Percentiles rank a stretch among this genome's conserved stretches.
Evolutionary conservation across 2,329 filamentous ascomycete genomes (phyloP).

Genomic region (Xylariaceae sp.): DNA sequence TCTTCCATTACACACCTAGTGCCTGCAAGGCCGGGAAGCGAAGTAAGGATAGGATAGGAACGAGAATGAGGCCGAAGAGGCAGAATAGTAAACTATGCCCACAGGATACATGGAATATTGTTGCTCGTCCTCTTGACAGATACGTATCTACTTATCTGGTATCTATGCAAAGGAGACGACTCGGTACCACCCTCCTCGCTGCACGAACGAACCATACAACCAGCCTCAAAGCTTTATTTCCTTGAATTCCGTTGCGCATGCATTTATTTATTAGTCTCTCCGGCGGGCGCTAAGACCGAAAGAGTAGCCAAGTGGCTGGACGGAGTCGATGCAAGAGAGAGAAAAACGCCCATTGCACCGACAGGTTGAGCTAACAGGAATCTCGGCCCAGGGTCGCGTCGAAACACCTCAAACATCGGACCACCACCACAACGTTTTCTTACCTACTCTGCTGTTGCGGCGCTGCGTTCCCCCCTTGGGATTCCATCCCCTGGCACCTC

Average conservation of each 20-base stretch:
- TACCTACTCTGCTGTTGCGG: conserved; percentile 29
- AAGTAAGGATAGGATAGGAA: conserved; percentile 22
- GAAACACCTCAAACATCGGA: conserved; percentile 45
- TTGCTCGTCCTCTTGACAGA: not conserved
- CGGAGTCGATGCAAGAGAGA: conserved; percentile 35
- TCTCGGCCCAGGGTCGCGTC: conserved; percentile 47
- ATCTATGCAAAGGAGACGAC: conserved; percentile 25
- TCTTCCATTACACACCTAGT: conserved; percentile 20
- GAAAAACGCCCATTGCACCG: conserved; percentile 42
- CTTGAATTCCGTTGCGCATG: conserved; percentile 35
- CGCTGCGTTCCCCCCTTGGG: conserved; percentile 31
- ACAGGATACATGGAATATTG: conserved; percentile 12
- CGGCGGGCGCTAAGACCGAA: conserved; percentile 39
- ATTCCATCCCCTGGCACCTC: conserved; percentile 30
- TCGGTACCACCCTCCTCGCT: conserved; percentile 28
- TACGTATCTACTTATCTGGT: conserved; percentile 6
- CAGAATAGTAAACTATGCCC: conserved; percentile 18
- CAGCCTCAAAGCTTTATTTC: conserved; percentile 42
- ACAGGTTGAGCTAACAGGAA: conserved; percentile 43
- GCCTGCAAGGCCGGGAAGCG: conserved; percentile 29
- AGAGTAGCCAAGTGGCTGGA: conserved; percentile 36
- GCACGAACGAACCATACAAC: conserved; percentile 39
- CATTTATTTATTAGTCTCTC: conserved; percentile 33
- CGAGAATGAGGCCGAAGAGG: conserved; percentile 29
- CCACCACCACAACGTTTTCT: conserved; percentile 38